phyloP scores from a whole-genome alignment of 306 rosid genomes.

The Mimosa bimucronata region DNA sequence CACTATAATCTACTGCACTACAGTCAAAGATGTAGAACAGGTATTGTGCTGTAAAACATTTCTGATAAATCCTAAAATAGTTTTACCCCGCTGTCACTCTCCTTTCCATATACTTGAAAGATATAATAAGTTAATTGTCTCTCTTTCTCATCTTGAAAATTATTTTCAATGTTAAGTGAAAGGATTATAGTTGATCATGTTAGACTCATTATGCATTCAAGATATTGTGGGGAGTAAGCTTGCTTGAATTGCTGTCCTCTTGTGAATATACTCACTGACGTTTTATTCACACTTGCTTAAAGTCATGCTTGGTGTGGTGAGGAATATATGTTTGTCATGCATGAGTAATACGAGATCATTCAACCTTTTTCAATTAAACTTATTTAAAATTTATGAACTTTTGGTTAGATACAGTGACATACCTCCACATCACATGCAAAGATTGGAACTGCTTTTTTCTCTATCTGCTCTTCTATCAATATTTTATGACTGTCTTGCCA shows the following conservation, averaged over 20 bases:
- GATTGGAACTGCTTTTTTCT: constrained; percentile 11
- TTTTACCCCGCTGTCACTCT: constrained; percentile 17
- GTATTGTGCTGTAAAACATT: constrained; percentile 46
- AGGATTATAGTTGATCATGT: constrained; percentile 20
- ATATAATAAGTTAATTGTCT: constrained; percentile 18
- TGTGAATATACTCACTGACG: neutral
- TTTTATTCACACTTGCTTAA: constrained; percentile 4
- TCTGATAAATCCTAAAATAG: constrained; percentile 21
- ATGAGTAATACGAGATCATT: constrained; percentile 28
- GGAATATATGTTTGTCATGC: constrained; percentile 29
- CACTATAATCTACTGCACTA: constrained; percentile 86
- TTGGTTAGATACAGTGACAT: constrained; percentile 4
- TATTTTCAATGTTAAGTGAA: neutral
- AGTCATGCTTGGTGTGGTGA: constrained; percentile 20
- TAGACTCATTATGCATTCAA: constrained; percentile 17
- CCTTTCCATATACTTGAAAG: constrained; percentile 24
- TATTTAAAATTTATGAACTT: neutral
- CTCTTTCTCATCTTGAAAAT: constrained; percentile 6
- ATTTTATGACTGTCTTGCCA: constrained; percentile 16
- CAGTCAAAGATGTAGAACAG: constrained; percentile 88
- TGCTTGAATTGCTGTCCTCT: neutral
- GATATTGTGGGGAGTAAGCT: constrained; percentile 15
- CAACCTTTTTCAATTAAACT: neutral
- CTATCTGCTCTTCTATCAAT: constrained; percentile 18
- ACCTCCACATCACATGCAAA: neutral